Conservation (phyloP, 164 flowering plant species). For the Vitis vinifera region DNA sequence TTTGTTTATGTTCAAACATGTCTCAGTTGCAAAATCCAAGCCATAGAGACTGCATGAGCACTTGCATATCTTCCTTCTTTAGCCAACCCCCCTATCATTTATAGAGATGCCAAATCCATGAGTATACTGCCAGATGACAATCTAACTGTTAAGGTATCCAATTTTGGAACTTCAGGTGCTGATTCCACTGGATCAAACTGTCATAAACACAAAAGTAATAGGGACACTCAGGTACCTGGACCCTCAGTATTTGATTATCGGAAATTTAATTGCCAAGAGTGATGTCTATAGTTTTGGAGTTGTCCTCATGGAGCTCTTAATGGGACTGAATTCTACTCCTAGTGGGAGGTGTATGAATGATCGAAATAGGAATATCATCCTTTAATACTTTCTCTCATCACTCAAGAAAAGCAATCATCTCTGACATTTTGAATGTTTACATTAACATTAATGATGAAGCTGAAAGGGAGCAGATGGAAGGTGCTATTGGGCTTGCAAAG, state of each 20-base stretch:
- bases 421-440: neutral
- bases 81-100: slow-evolving; percentile 1
- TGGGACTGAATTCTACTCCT: neutral
- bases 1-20: too few species aligned
- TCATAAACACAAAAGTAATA: neutral
- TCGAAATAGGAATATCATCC: neutral
- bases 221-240: slow-evolving; percentile 11
- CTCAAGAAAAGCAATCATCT: neutral
- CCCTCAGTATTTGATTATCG: neutral
- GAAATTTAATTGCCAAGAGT: slow-evolving; percentile 1
- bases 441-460: neutral
- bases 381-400: neutral
- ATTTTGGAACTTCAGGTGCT: slow-evolving; percentile 10
- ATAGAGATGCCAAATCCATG: slow-evolving; percentile 6
- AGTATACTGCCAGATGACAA: slow-evolving; percentile 6
- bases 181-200: neutral
- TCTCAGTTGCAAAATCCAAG: neutral
- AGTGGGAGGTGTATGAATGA: neutral
- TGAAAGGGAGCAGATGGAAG: slow-evolving; percentile 2
- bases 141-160: slow-evolving; percentile 1
- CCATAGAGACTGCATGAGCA: slow-evolving; percentile 3
- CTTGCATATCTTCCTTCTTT: slow-evolving; percentile 2
- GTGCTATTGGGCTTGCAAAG: neutral
- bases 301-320: slow-evolving; percentile 8
- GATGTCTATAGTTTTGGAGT: slow-evolving; percentile 12